These are phyloP conservation scores for Proliferodiscus dingleyae DNA, from an alignment of 2,329 filamentous ascomycete genomes.

Conservation along the genomic window DNA sequence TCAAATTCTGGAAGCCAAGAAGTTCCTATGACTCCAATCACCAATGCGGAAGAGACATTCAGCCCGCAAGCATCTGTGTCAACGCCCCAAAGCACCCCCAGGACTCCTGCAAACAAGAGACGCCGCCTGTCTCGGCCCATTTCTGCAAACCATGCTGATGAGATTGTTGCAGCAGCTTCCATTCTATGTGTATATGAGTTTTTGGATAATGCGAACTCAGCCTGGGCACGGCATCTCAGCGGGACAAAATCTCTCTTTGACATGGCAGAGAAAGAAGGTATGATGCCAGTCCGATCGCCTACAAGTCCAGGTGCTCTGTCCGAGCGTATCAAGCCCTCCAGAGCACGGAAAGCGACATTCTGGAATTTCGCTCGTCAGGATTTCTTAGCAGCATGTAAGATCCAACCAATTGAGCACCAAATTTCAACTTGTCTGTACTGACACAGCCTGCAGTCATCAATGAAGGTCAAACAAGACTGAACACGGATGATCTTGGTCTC, in stretches of 20 bases:
- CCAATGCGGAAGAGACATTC: slow-evolving; percentile 26
- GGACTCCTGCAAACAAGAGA: slow-evolving; percentile 32
- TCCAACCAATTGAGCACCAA: not conserved
- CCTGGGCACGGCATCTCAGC: slow-evolving; percentile 61
- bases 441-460: slow-evolving; percentile 45
- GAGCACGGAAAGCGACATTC: slow-evolving; percentile 54
- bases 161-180: slow-evolving; percentile 59
- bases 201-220: slow-evolving; percentile 57
- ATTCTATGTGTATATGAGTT: slow-evolving; percentile 66
- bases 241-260: slow-evolving; percentile 60
- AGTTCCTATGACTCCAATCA: slow-evolving; percentile 29
- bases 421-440: not conserved
- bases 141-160: slow-evolving; percentile 46
- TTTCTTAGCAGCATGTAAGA: slow-evolving; percentile 56
- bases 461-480: slow-evolving; percentile 53
- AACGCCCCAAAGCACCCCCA: slow-evolving; percentile 19
- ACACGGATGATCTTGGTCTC: slow-evolving; percentile 56
- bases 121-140: slow-evolving; percentile 38
- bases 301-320: slow-evolving; percentile 31
- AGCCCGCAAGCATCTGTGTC: slow-evolving; percentile 21
- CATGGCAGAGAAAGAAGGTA: slow-evolving; percentile 45
- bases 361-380: slow-evolving; percentile 66
- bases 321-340: slow-evolving; percentile 39
- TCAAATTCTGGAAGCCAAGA: slow-evolving; percentile 27
- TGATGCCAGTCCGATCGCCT: slow-evolving; percentile 38